Base-by-base conservation (phyloP, 2,329 filamentous ascomycete genomes). In the Xylaria arbuscula region DNA sequence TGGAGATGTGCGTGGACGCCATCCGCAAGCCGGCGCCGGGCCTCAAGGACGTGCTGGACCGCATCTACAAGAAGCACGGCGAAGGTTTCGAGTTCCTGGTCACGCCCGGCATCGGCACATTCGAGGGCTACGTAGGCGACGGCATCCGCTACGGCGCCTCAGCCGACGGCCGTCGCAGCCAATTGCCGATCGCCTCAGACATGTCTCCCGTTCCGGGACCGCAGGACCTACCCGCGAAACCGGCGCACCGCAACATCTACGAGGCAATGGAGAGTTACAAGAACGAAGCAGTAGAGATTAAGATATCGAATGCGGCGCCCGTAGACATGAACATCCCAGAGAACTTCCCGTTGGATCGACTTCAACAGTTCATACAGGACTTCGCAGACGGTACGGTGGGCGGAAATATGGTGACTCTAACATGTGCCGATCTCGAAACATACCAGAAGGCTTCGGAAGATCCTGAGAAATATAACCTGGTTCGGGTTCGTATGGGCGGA, bases 271-370 rank as follows among this genome's bases (percentile, higher is more conserved):
- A 60, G n/a, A 69, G 60, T 51, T 71, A 68, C 48, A 38, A 48
- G 19, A 42, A 32, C 24, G 32, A 60, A 8, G 24, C 36, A 36
- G 62, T 70, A 9, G 72, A 72, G 64, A 48, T 72, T 48, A 57
- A 70, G 22, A 48, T 74, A 13, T 73, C 72, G 10, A 72, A 68
- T 68, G 70, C 72, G 10, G 67, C 72, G 11, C 72, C 72, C 9
- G 70, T 74, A 3, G 72, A 74, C 58, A 73, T 73, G 72, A 74
- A 74, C 19, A 74, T 74, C 58, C 64, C 70, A 11, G 72, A 74
- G 56, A 56, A 55, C 45, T 74, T 74, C 64, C 72, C 72, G 4
- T 64, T 73, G 2, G 64, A 66, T 1, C 13, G 50, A 5, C 64
- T 73, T 22, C 19, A 59, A 36, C 9, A 61, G 28, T 72, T 73